Conservation (phyloP, 2,329 filamentous ascomycete genomes). For the Aciculosporium take region DNA sequence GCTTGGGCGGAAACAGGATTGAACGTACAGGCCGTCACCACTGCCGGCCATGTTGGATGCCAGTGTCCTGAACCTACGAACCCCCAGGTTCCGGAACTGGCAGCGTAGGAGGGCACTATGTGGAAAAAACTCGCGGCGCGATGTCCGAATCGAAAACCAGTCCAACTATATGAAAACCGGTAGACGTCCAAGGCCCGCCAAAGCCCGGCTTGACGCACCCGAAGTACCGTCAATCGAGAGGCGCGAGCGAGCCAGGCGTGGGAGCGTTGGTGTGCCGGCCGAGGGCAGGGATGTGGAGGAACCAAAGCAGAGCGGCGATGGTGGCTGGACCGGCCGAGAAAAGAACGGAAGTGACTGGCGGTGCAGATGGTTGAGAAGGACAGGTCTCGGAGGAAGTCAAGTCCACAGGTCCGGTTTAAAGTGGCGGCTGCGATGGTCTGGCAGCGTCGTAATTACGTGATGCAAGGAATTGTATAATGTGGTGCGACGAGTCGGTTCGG, state of each 20-base stretch:
- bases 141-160: not conserved
- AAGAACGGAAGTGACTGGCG: not conserved
- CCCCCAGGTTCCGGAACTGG: not conserved
- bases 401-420: not conserved
- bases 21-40: constrained; percentile 35
- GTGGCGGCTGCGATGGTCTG: not conserved
- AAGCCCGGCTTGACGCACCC: constrained; percentile 3
- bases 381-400: not conserved
- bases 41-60: constrained; percentile 35
- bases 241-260: constrained; percentile 5
- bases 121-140: not conserved
- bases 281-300: not conserved
- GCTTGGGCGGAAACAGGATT: not conserved
- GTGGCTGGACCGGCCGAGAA: not conserved
- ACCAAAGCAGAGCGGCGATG: not conserved
- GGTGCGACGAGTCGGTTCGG: not conserved
- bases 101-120: not conserved
- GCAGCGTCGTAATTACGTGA: constrained; percentile 4
- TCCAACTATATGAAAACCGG: not conserved
- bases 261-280: not conserved
- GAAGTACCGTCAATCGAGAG: constrained; percentile 3
- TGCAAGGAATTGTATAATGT: constrained; percentile 1
- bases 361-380: not conserved
- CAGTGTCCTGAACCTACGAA: constrained; percentile 3
- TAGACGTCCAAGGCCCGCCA: constrained; percentile 1